phyloP scores from a whole-genome alignment of 164 flowering plant species.

The grape (Vitis vinifera) region DNA sequence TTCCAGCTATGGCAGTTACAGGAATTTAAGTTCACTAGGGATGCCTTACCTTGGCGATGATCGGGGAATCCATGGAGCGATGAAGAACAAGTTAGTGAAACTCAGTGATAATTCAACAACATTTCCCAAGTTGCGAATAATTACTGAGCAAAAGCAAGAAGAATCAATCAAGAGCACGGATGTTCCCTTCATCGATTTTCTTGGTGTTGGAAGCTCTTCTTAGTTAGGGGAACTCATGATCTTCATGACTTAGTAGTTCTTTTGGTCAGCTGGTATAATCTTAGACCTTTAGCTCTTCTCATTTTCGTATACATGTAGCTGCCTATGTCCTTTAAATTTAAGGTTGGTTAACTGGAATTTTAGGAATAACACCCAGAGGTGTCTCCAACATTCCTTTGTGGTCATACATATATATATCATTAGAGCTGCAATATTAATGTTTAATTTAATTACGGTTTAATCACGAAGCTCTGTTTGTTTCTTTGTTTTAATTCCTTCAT shows the following conservation, averaged over 20 bases:
- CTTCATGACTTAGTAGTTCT: background rate
- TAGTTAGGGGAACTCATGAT: background rate
- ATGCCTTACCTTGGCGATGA: background rate
- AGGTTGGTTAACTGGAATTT: too few species aligned
- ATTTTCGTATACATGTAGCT: too few species aligned
- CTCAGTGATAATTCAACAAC: background rate
- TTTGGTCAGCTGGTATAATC: background rate
- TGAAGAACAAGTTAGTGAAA: background rate
- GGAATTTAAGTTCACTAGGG: background rate
- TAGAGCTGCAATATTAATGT: too few species aligned
- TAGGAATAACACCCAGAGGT: too few species aligned
- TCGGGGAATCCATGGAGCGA: background rate
- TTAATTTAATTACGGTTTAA: too few species aligned
- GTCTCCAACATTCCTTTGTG: too few species aligned
- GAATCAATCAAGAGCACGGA: constrained; percentile 11
- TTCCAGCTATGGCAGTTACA: background rate
- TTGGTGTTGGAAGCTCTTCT: constrained; percentile 27
- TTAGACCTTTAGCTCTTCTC: too few species aligned
- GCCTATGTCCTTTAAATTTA: too few species aligned
- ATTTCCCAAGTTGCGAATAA: background rate
- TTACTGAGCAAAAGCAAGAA: background rate
- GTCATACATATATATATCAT: too few species aligned
- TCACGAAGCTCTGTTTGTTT: too few species aligned
- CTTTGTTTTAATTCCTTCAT: too few species aligned
- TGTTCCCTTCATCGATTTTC: constrained; percentile 37